phyloP scores from a whole-genome alignment of 805 yeast genomes.

The Wickerhamomyces tratensis region DNA sequence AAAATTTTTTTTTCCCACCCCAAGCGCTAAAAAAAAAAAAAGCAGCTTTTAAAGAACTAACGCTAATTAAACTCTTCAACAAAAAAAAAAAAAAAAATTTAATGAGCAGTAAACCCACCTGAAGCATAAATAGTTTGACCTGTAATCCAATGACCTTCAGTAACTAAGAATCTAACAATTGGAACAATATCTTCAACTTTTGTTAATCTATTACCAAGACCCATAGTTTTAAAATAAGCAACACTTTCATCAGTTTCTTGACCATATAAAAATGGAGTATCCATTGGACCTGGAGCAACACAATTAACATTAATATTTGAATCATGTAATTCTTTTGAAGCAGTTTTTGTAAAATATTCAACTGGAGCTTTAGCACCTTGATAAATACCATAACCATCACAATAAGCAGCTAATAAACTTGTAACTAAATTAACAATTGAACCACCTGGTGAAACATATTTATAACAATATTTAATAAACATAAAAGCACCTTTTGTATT shows the following conservation, averaged over 20 bases:
- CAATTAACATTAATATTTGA: slow-evolving; percentile 41
- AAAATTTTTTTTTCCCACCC: too few relatives aligned
- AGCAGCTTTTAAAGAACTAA: too few relatives aligned
- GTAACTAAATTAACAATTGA: slow-evolving; percentile 49
- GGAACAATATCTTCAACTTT: slow-evolving; percentile 55
- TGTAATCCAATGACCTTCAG: slow-evolving; percentile 61
- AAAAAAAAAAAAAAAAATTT: too few relatives aligned
- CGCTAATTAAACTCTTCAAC: too few relatives aligned
- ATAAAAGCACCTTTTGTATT: slow-evolving; percentile 55
- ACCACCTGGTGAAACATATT: slow-evolving; percentile 40
- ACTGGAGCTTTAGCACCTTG: slow-evolving; percentile 53
- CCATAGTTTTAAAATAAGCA: slow-evolving; percentile 44
- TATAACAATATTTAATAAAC: slow-evolving; percentile 48
- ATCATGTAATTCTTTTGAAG: slow-evolving; percentile 41
- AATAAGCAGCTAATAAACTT: slow-evolving; percentile 57
- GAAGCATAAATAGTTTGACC: slow-evolving; percentile 60
- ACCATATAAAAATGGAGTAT: slow-evolving; percentile 54
- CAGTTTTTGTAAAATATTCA: slow-evolving; percentile 40
- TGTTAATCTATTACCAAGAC: slow-evolving; percentile 41
- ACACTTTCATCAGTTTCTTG: slow-evolving; percentile 46
- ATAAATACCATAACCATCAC: slow-evolving; percentile 39
- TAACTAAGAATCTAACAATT: slow-evolving; percentile 45
- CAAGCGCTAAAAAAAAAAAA: too few relatives aligned
- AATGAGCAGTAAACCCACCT: slow-evolving; percentile 61
- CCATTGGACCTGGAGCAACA: slow-evolving; percentile 63